Conservation (phyloP, 75 land plant genomes). For the Selaginella tamariscina region DNA sequence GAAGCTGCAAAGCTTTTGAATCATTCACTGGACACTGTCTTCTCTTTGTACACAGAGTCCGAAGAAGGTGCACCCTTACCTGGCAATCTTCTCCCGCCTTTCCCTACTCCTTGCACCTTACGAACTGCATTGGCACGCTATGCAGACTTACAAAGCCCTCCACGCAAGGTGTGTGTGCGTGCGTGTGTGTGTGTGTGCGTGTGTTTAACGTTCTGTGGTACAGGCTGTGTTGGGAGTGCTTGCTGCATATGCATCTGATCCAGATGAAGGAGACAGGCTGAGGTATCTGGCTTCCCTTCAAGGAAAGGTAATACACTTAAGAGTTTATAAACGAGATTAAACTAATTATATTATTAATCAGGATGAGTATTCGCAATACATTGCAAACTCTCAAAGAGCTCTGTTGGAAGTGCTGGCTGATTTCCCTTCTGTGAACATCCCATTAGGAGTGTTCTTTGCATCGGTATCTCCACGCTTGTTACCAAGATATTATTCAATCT, state of each 20-base stretch:
- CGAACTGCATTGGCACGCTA: slow-evolving; percentile 2
- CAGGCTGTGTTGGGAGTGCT: slow-evolving; percentile 58
- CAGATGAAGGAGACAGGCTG: slow-evolving; percentile 51
- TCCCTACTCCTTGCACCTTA: slow-evolving; percentile 1
- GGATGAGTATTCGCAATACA: slow-evolving; percentile 90
- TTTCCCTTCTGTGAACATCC: slow-evolving; percentile 84
- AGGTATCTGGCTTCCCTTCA: slow-evolving; percentile 51
- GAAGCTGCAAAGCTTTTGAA: slow-evolving; percentile 3
- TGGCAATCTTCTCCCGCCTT: slow-evolving; percentile 6
- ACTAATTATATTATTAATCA: slow-evolving; percentile 15
- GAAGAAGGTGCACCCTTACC: slow-evolving; percentile 4
- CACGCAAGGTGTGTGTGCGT: slow-evolving; percentile 6
- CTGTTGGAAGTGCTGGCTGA: slow-evolving; percentile 90
- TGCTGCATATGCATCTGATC: slow-evolving; percentile 70
- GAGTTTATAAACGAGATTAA: too few species aligned
- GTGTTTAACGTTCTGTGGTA: slow-evolving; percentile 2
- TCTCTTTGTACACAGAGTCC: not conserved
- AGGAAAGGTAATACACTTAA: slow-evolving; percentile 47
- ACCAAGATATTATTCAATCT: slow-evolving; percentile 92
- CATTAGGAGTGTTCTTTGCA: slow-evolving; percentile 96
- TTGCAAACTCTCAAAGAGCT: slow-evolving; percentile 73
- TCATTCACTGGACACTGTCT: slow-evolving; percentile 5
- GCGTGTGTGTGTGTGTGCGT: too few species aligned
- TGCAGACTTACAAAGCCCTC: slow-evolving; percentile 9
- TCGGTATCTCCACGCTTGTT: slow-evolving; percentile 81